Base-by-base conservation (phyloP, 345 rosid genomes). In the Gossypium longicalyx region DNA sequence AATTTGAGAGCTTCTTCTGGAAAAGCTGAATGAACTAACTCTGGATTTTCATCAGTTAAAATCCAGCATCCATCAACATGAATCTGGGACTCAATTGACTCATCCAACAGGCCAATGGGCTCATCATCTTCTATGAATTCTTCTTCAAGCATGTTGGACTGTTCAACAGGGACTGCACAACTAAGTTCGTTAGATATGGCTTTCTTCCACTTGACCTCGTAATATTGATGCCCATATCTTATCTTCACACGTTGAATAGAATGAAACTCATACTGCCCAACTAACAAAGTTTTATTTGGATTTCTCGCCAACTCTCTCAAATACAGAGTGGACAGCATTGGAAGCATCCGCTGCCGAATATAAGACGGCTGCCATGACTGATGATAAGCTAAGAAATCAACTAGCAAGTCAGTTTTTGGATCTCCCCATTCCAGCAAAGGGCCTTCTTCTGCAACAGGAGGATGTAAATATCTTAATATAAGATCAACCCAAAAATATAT, bases 181-280 rank as follows among this genome's bases (percentile, higher is more conserved):
- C 83, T 76, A 59, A 83, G 62, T 17, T 79, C 59, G n/a, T 67
- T 64, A 53, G 70, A 29, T 65, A 82, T 70, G 5, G 81, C 82
- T 85, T 85, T 93, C 81, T 83, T 89, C 98, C 98, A 93, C 84
- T 85, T 91, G 48, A 91, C 82, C 73, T 90, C 94, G 74, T 85
- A 89, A 68, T 63, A 83, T 69, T 76, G 86, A 83, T 87, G 87
- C 67, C 97, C 97, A 74, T 84, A 82, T 80, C 90, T 87, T 63
- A 76, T 80, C 83, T 91, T 93, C 74, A 85, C 67, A 43, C 90
- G 87, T 77, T 90, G 89, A 83, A 93, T 83, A 5, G 92, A 93
- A 81, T 90, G 87, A 76, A 93, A 93, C 71, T 87, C 91, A 75
- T 87, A 93, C 71, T 90, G 91, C 64, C 82, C 89, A 64, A 79